Conservation (phyloP, 192 early-diverging fungal species). For the Coemansia sp. region DNA sequence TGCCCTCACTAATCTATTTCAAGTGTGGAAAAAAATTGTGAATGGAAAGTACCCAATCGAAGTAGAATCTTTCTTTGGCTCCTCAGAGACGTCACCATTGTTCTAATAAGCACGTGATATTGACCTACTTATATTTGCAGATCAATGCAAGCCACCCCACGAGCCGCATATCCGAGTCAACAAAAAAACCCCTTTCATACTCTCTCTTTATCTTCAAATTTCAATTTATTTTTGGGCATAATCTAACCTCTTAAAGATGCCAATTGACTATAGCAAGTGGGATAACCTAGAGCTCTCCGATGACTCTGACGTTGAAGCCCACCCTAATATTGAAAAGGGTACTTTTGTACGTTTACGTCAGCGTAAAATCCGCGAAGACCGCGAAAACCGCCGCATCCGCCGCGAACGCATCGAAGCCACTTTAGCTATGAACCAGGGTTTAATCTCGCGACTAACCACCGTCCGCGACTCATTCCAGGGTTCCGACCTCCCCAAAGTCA, state of each 20-base stretch:
- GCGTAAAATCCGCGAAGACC: slow-evolving; percentile 83
- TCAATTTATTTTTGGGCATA: background rate
- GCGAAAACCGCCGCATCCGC: slow-evolving; percentile 73
- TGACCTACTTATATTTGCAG: background rate
- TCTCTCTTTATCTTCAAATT: background rate
- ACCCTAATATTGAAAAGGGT: slow-evolving; percentile 93
- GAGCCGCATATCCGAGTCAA: background rate
- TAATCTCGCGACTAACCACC: slow-evolving; percentile 28
- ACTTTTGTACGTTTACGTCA: slow-evolving; percentile 91
- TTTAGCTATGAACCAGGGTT: slow-evolving; percentile 40
- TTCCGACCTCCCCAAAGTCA: slow-evolving; percentile 17
- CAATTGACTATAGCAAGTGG: slow-evolving; percentile 93
- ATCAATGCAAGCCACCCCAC: slow-evolving; percentile 1
- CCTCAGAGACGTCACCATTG: background rate
- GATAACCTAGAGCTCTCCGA: slow-evolving; percentile 95
- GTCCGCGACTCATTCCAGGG: slow-evolving; percentile 26
- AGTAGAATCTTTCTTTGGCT: too few relatives aligned
- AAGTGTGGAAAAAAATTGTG: background rate
- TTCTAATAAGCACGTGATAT: background rate
- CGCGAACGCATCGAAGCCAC: slow-evolving; percentile 37
- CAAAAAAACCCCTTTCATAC: background rate
- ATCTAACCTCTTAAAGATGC: slow-evolving; percentile 24
- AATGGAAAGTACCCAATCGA: background rate
- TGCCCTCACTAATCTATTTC: background rate
- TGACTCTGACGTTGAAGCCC: slow-evolving; percentile 95